phyloP scores from a whole-genome alignment of 2,329 filamentous ascomycete genomes.

The Ceratocystis cacaofunesta region DNA sequence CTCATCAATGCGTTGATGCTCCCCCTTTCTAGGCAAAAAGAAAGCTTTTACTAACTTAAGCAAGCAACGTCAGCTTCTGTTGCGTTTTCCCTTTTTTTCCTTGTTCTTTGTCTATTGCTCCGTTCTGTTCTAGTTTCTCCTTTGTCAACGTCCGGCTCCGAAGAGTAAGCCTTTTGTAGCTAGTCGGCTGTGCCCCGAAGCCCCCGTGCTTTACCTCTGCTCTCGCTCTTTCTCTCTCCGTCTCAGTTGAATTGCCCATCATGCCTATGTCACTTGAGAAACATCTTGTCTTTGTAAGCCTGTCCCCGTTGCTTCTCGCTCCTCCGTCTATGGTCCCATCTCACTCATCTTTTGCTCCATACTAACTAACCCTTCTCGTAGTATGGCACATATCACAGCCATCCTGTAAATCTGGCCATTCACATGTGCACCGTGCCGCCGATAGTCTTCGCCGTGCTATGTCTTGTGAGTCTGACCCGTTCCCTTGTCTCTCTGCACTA shows the following conservation, averaged over 20 bases:
- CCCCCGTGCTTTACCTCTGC: background rate
- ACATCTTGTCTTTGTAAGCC: conserved; percentile 64
- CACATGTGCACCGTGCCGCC: conserved; percentile 68
- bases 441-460: conserved; percentile 55
- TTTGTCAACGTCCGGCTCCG: too few relatives aligned
- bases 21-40: background rate
- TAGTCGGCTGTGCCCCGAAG: background rate
- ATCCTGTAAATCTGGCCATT: conserved; percentile 61
- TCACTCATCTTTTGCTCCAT: background rate
- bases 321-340: background rate
- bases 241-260: conserved; percentile 16
- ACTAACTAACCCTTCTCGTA: conserved; percentile 24
- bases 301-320: background rate
- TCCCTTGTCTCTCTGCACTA: background rate
- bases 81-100: background rate
- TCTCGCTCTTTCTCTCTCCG: too few relatives aligned
- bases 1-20: background rate
- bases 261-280: conserved; percentile 67
- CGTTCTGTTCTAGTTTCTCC: background rate
- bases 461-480: conserved; percentile 40
- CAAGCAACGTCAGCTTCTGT: background rate
- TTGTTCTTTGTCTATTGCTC: background rate
- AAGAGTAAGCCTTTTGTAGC: background rate
- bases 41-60: too few relatives aligned
- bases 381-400: conserved; percentile 77